These are phyloP conservation scores for Cercophora sp. DNA, from an alignment of 495 filamentous ascomycete species.

Conservation along the genomic window DNA sequence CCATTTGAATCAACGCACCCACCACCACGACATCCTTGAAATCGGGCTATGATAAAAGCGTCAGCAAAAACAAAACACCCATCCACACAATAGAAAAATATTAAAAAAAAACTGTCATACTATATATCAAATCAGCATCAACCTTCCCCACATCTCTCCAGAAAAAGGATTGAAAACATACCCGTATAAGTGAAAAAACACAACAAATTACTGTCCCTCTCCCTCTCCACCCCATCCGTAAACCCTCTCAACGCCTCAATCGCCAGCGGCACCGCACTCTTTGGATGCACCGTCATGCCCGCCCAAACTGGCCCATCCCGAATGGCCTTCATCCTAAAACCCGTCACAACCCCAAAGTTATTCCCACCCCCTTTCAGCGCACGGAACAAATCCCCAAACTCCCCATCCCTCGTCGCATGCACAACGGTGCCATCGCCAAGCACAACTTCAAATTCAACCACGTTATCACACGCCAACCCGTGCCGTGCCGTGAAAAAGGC, in stretches of 20 bases:
- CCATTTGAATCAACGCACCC: conserved; percentile 19
- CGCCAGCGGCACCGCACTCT: conserved; percentile 1
- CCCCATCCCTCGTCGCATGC: conserved; percentile 24
- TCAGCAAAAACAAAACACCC: too few species aligned
- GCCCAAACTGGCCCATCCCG: conserved; percentile 16
- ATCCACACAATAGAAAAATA: too few species aligned
- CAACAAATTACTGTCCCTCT: not conserved
- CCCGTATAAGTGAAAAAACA: not conserved
- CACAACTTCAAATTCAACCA: conserved; percentile 49
- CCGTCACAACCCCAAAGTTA: conserved; percentile 62
- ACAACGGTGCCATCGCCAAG: conserved; percentile 33
- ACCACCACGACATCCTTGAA: conserved; percentile 18
- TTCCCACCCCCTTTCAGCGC: conserved; percentile 30
- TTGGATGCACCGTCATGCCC: conserved; percentile 12
- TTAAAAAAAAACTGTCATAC: too few species aligned
- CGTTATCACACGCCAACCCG: conserved; percentile 50
- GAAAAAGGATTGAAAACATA: too few species aligned
- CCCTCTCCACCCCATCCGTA: not conserved
- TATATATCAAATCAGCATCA: too few species aligned
- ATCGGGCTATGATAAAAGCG: too few species aligned
- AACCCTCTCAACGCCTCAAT: conserved; percentile 5
- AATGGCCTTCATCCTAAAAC: conserved; percentile 30
- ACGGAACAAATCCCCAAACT: conserved; percentile 44
- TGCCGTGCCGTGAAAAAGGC: conserved; percentile 43
- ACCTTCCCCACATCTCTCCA: too few species aligned